Evolutionary conservation across 1,139 yeast species (phyloP), one percentile per base, ranked within the genome.

Genomic region (Nakaseomyces bracarensis): DNA sequence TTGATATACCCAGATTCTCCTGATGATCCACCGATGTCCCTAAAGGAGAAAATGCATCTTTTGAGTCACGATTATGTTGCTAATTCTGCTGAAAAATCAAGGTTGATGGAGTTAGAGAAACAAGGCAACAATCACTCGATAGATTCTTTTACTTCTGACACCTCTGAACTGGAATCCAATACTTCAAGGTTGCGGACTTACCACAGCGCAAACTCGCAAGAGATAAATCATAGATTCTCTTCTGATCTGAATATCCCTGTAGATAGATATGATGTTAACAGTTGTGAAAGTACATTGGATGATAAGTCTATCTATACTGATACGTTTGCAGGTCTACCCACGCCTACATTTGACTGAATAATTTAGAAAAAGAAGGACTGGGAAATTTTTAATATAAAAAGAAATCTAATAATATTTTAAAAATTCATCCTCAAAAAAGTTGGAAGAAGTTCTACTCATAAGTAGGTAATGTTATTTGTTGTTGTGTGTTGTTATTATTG

Each of bases 21-120:
- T 2, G 29, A 25, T n/a, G 15, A 35, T 8, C 30, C 38, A 16
- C 29, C 38, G 3, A 15, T 35, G 21, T 23, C 38, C 3, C 21
- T 35, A 9, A 35, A 16, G 22, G 38, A 35, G 15, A 35, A 35
- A 21, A 35, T 35, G 38, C 28, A 35, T 23, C n/a, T 35, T 20
- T 16, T 35, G 14, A 35, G 26, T 33, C 36, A 20, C 21, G 36
- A 21, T 11, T 33, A 33, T 13, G 21, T 33, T 9, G 26, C 19
- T 13, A 20, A n/a, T 20, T n/a, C 25, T 3, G 14, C 3, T 33
- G 26, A 33, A 10, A 33, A 21, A 9, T n/a, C 25, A n/a, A 33
- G 36, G 21, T n/a, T 33, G 8, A 33, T 16, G n/a, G 9, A 11
- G 3, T n/a, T 33, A 13, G 36, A 33, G 9, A 33, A 21, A 11